phyloP scores from a whole-genome alignment of 306 rosid genomes.

The Vigna trinervia region DNA sequence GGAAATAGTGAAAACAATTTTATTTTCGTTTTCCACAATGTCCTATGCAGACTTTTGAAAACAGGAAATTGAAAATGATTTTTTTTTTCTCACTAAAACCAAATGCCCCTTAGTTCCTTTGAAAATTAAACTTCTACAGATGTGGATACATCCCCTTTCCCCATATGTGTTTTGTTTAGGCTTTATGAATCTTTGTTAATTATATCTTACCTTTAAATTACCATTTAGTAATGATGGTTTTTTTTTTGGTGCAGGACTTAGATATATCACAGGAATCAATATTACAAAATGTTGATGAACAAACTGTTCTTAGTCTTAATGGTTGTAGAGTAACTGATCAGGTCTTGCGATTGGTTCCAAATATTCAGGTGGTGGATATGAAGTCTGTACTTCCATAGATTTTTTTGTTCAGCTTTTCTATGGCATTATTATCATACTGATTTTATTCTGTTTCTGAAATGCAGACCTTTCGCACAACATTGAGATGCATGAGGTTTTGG shows the following conservation, averaged over 20 bases:
- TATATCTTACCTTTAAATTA: slow-evolving; percentile 32
- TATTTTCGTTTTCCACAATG: neutral
- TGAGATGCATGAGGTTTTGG: slow-evolving; percentile 97
- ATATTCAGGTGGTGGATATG: slow-evolving; percentile 75
- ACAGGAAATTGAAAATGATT: neutral
- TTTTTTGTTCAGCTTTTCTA: slow-evolving; percentile 22
- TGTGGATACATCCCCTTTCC: neutral
- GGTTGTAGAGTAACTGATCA: slow-evolving; percentile 98
- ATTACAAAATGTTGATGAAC: slow-evolving; percentile 90
- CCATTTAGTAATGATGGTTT: slow-evolving; percentile 37
- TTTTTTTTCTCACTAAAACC: neutral
- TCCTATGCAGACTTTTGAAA: neutral
- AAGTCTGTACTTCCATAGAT: slow-evolving; percentile 1
- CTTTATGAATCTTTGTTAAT: slow-evolving; percentile 9
- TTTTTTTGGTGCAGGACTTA: slow-evolving; percentile 69
- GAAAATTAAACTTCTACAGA: slow-evolving; percentile 11
- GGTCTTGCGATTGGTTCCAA: slow-evolving; percentile 92
- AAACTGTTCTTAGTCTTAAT: slow-evolving; percentile 96
- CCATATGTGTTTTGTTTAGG: neutral
- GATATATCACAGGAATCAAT: slow-evolving; percentile 91
- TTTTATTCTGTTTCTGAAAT: slow-evolving; percentile 44
- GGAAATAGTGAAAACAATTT: neutral
- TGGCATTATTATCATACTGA: slow-evolving; percentile 36
- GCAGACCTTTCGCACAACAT: slow-evolving; percentile 91
- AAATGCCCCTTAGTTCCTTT: neutral